Base-by-base conservation (phyloP, 2,329 filamentous ascomycete genomes). In the Penicillium brevicompactum region DNA sequence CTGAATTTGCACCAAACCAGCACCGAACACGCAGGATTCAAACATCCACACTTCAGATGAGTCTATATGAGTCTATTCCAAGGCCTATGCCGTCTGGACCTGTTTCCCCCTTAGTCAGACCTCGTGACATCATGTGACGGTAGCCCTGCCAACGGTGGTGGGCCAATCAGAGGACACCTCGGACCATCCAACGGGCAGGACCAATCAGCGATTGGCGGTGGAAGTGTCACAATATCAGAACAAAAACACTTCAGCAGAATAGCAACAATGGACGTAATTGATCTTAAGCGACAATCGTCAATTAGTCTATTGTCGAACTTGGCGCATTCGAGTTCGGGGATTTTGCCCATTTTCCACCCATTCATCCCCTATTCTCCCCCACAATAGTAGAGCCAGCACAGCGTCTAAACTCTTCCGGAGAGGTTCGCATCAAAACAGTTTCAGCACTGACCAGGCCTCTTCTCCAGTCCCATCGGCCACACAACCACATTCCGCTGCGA, bases 401-500 rank as follows among this genome's bases (percentile, higher is more conserved):
- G 24, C 24, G 5, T 8, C 24, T 27, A 8, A 27, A 27, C 24
- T 8, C 5, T 27, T 27, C 24, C 5, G 24, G 24, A 27, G 24
- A 8, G 8, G 5, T 27, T 27, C 24, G 24, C 24, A 8, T 27
- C 24, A 27, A 27, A 27, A 27, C 24, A 56, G 56, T 48, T 55
- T 48, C 41, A 32, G 49, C 16, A 38, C 45, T 43, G 48, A 21
- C 24, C 45, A 49, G 37, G 49, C 47, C 47, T 27, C 24, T 53
- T 44, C 50, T 46, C 46, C 49, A 47, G 42, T 49, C 30, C 24
- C 27, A 32, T 50, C 46, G 40, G 42, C 46, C 58, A 43, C 51
- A 52, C 61, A 57, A 60, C 60, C 55, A 63, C 63, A 65, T 65
- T 65, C 63, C 57, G 54, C 38, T 21, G 13, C 30, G 45, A 11